Evolutionary conservation across 2,329 filamentous ascomycete genomes (phyloP).

Genomic region (Aureobasidium mangrovei): DNA sequence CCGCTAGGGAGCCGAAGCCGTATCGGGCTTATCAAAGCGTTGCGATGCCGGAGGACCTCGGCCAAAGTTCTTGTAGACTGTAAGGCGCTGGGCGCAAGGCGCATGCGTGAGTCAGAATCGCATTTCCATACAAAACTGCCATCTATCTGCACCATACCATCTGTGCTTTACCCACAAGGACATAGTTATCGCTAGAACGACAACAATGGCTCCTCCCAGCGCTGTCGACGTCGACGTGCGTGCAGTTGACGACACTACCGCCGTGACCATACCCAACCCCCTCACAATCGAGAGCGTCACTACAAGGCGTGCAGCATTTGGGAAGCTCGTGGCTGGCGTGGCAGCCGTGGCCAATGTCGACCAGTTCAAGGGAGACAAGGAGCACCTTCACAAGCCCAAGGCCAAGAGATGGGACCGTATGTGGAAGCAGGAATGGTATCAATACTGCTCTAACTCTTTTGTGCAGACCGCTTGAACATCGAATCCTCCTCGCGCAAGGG

Average conservation of each 20-base stretch:
- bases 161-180: neutral
- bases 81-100: conserved; percentile 7
- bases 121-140: neutral
- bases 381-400: conserved; percentile 56
- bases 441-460: neutral
- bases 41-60: conserved; percentile 10
- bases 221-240: conserved; percentile 12
- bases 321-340: conserved; percentile 62
- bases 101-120: conserved; percentile 1
- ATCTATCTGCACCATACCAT: neutral
- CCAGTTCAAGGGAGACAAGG: conserved; percentile 65
- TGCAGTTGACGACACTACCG: conserved; percentile 19
- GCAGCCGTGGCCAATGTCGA: conserved; percentile 72
- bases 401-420: conserved; percentile 79
- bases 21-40: neutral
- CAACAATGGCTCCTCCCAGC: conserved; percentile 6
- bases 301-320: conserved; percentile 60
- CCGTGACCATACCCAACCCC: conserved; percentile 38
- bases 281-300: conserved; percentile 59
- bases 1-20: conserved; percentile 5
- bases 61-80: neutral
- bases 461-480: conserved; percentile 33
- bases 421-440: conserved; percentile 29
- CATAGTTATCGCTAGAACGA: no score
- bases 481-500: conserved; percentile 48